phyloP scores from a whole-genome alignment of 139 green algal genomes.

The Pleodorina starrii region DNA sequence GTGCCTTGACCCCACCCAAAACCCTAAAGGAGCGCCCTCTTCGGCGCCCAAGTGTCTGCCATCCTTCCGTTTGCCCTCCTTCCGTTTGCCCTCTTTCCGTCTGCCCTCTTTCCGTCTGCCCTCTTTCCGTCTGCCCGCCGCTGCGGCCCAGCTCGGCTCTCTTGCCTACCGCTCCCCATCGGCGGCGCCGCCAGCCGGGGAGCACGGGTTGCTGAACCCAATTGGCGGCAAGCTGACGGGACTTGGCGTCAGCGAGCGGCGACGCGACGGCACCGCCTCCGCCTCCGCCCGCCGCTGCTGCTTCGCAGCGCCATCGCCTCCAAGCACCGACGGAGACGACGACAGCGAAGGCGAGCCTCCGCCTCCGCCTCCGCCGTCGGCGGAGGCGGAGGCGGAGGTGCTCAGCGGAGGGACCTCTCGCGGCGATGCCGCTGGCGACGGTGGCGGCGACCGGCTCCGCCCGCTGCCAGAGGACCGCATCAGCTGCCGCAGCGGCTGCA shows the following conservation, averaged over 20 bases:
- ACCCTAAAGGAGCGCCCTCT: too few species aligned
- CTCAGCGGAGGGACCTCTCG: not conserved
- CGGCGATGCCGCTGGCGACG: not conserved
- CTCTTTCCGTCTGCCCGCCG: too few species aligned
- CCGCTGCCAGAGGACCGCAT: not conserved
- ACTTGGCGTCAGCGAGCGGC: not conserved
- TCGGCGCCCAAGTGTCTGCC: too few species aligned
- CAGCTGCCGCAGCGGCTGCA: not conserved
- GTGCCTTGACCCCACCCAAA: too few species aligned
- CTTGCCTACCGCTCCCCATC: too few species aligned
- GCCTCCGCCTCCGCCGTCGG: not conserved
- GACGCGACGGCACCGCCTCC: not conserved
- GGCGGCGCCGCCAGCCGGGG: too few species aligned
- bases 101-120: too few species aligned
- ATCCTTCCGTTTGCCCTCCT: too few species aligned
- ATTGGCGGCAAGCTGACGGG: not conserved
- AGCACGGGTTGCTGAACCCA: not conserved
- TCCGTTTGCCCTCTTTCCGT: too few species aligned
- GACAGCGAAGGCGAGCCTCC: not conserved
- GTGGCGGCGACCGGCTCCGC: not conserved
- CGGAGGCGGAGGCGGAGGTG: not conserved
- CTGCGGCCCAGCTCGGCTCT: too few species aligned
- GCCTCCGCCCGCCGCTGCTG: not conserved
- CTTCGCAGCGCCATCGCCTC: not conserved
- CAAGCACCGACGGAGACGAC: not conserved